Evolutionary conservation across 2,329 filamentous ascomycete species (phyloP).

Genomic region (Aspergillus hortae): DNA sequence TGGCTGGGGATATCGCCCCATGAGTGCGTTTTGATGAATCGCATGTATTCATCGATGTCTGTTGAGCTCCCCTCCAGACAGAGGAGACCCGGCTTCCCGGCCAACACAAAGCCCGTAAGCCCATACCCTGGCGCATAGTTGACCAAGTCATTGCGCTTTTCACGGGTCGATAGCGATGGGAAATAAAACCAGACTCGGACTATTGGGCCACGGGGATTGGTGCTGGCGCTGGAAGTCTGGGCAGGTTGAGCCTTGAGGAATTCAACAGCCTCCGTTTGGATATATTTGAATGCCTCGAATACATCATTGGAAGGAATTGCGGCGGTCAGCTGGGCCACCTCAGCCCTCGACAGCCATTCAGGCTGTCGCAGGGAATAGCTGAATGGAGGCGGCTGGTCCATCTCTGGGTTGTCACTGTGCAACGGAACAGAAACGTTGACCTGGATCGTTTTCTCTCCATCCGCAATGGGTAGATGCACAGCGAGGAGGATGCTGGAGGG

Average conservation of each 20-base stretch:
- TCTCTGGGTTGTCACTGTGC: constrained; percentile 10
- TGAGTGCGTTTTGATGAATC: constrained; percentile 60
- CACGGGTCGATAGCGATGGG: constrained; percentile 57
- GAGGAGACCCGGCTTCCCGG: constrained; percentile 55
- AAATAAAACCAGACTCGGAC: constrained; percentile 63
- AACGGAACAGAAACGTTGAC: constrained; percentile 29
- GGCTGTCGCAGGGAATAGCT: constrained; percentile 46
- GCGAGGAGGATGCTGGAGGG: constrained; percentile 21
- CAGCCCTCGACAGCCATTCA: constrained; percentile 51
- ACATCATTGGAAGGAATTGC: constrained; percentile 45
- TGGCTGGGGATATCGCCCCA: constrained; percentile 61
- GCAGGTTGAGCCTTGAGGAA: constrained; percentile 24
- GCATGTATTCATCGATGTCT: constrained; percentile 58
- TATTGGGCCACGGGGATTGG: constrained; percentile 21
- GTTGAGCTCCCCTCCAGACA: constrained; percentile 37
- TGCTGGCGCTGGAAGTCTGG: neutral
- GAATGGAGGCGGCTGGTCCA: constrained; percentile 21
- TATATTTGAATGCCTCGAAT: constrained; percentile 44
- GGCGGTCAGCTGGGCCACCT: constrained; percentile 37
- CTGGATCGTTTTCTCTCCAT: constrained; percentile 22
- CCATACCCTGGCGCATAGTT: constrained; percentile 50
- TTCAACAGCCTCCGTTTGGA: constrained; percentile 36
- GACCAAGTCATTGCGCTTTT: constrained; percentile 57
- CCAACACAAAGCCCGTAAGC: constrained; percentile 58
- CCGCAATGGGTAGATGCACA: constrained; percentile 22